Base-by-base conservation (phyloP, 1,139 yeast species). In the Meyerozyma athensensis region DNA sequence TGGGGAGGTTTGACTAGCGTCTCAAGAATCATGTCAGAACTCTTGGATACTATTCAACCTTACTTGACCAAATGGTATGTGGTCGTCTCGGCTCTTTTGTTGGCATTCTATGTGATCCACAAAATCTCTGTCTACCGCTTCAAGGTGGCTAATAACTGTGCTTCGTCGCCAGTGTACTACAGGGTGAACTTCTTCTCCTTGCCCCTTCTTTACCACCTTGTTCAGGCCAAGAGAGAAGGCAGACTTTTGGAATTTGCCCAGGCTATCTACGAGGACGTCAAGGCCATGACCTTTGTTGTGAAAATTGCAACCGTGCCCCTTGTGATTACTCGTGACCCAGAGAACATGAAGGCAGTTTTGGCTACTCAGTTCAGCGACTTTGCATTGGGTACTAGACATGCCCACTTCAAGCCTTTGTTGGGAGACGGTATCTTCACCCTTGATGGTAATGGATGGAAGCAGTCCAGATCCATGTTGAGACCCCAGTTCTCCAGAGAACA, bases 401-500 rank as follows among this genome's bases (percentile, higher is more conserved):
- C 51, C 18, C 52, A 50, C 35, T 47, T 54, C 39, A 36, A 36
- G 34, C 51, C 57, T 4, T 45, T 52, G 30, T 43, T 56, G 36
- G 60, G 60, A 14, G 59, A 56, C 32, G 60, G 60, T 7, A 54
- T 56, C 33, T 56, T 56, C 43, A 54, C 60, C 14, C 46, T 56
- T 39, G 60, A 56, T 34, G 58, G 56, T 5, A 52, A 48, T 4
- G 59, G 58, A 5, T 56, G 60, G 60, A 56, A 56, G 39, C 58
- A 56, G 33, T 50, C 56, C 12, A 43, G 60, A 37, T 47, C 59
- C 5, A 52, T 56, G 60, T 54, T 56, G 50, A 46, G 60, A 37
- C 60, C 60, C 8, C 59, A 54, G 36, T 56, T 56, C 39, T 54
- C 58, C n/a, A 47, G 58, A 39, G 59, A 56, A 37, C 59, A 56